Conservation (phyloP, 768 basidiomycete genomes). For the Termitomyces sp. region DNA sequence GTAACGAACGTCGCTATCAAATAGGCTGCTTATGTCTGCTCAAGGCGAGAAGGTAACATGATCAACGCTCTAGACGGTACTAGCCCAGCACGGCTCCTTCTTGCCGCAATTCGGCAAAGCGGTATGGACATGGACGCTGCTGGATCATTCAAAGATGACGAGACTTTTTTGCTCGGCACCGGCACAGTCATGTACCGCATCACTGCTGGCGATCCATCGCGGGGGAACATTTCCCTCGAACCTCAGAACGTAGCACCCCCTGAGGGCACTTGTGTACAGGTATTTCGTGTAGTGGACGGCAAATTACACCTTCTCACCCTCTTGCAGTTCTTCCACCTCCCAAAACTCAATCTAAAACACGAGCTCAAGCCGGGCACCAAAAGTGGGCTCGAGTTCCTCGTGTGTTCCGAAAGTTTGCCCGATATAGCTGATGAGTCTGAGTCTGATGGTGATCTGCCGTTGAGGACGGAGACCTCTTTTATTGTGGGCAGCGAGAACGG, state of each 20-base stretch:
- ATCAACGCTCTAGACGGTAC: constrained; percentile 48
- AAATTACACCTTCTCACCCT: not conserved
- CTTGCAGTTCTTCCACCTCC: constrained; percentile 38
- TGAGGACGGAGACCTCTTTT: constrained; percentile 27
- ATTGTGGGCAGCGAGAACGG: constrained; percentile 53
- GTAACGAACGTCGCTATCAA: constrained; percentile 1
- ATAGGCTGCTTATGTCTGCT: not conserved
- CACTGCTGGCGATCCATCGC: constrained; percentile 66
- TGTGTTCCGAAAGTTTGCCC: constrained; percentile 15
- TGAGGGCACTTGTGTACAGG: constrained; percentile 46
- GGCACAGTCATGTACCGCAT: constrained; percentile 45
- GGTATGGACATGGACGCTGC: constrained; percentile 24
- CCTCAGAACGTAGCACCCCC: constrained; percentile 40
- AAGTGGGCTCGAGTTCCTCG: constrained; percentile 10
- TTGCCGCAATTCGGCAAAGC: constrained; percentile 42
- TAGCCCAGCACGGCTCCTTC: constrained; percentile 60
- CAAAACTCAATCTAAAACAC: constrained; percentile 16
- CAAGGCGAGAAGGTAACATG: constrained; percentile 74
- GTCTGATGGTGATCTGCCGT: constrained; percentile 4
- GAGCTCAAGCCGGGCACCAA: not conserved
- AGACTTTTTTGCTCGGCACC: constrained; percentile 52
- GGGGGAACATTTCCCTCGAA: constrained; percentile 62
- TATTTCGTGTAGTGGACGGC: not conserved
- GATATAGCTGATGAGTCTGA: constrained; percentile 1
- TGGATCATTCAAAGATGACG: constrained; percentile 44